A percentile compares a stretch with the other conserved stretches of the same genome.
phyloP scores from a whole-genome alignment of 2,329 filamentous ascomycete species.

The Colletotrichum godetiae region DNA sequence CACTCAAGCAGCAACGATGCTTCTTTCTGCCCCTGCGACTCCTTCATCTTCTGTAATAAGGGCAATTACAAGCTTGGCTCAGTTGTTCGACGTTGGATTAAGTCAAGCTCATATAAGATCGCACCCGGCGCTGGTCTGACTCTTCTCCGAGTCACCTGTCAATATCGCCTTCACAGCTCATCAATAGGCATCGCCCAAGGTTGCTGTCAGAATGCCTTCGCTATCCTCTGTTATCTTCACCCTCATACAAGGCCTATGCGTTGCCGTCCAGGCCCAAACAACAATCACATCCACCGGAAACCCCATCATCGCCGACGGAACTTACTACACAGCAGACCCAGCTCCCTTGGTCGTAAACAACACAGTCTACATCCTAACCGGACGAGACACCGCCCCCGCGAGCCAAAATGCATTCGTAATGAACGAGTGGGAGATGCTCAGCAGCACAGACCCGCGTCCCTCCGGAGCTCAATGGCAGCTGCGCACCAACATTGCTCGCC shows the following conservation, averaged over 20 bases:
- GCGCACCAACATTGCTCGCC: conserved; percentile 43
- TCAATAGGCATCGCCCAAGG: too few relatives aligned
- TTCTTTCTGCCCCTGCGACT: too few relatives aligned
- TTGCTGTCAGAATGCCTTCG: not conserved
- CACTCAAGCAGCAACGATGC: too few relatives aligned
- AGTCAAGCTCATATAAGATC: too few relatives aligned
- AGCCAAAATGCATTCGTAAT: conserved; percentile 48
- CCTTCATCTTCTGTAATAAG: too few relatives aligned
- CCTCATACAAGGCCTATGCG: conserved; percentile 1
- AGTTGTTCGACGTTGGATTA: too few relatives aligned
- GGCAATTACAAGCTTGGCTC: rapidly evolving
- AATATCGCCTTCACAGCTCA: too few relatives aligned
- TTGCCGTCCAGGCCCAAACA: conserved; percentile 30
- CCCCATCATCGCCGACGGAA: conserved; percentile 49
- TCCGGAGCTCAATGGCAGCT: conserved; percentile 47
- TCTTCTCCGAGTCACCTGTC: too few relatives aligned
- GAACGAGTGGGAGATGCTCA: conserved; percentile 50
- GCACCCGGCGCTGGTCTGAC: too few relatives aligned
- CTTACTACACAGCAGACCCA: conserved; percentile 51
- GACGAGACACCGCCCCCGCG: conserved; percentile 45
- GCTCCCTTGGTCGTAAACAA: conserved; percentile 49
- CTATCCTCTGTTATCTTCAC: not conserved
- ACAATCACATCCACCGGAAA: conserved; percentile 46
- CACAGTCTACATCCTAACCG: conserved; percentile 50
- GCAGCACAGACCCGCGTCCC: conserved; percentile 41